Evolutionary conservation across 108 stramenopile species (phyloP).

Genomic region (Skeletonema tropicum): DNA sequence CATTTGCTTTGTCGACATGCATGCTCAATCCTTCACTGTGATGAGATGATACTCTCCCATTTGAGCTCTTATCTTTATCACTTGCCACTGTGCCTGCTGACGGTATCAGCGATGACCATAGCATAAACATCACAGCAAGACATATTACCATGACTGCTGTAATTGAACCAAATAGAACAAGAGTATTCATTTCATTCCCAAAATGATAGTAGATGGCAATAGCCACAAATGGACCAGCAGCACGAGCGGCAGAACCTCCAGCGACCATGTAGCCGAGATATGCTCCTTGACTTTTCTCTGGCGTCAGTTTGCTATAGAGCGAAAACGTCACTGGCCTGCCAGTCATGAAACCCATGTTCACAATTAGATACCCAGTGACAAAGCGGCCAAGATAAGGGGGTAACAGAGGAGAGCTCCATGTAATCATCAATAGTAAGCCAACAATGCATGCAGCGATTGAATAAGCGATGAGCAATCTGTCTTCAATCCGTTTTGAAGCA

Average conservation of each 20-base stretch:
- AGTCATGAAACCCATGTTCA: conserved; percentile 30
- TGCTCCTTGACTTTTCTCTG: conserved; percentile 9
- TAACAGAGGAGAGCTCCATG: conserved; percentile 6
- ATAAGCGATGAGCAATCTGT: conserved; percentile 12
- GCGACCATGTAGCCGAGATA: conserved; percentile 31
- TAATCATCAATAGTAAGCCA: conserved; percentile 11
- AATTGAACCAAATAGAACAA: conserved; percentile 4
- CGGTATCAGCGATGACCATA: conserved; percentile 1
- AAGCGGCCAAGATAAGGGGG: conserved; percentile 11
- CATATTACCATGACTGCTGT: conserved; percentile 10
- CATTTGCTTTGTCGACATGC: conserved; percentile 10
- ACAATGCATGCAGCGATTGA: conserved; percentile 8
- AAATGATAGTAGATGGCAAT: conserved; percentile 11
- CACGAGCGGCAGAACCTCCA: conserved; percentile 14
- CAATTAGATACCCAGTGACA: conserved; percentile 8
- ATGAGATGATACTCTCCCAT: neutral
- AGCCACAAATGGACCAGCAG: conserved; percentile 16
- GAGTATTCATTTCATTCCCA: neutral
- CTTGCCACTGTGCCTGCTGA: neutral
- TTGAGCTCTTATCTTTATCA: neutral
- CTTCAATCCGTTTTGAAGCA: conserved; percentile 18
- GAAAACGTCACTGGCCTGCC: conserved; percentile 23
- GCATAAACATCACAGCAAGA: neutral
- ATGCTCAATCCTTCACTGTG: neutral
- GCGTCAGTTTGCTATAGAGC: conserved; percentile 22